Evolutionary conservation across 805 yeast species (phyloP).

Genomic region (Candida patagonica): DNA sequence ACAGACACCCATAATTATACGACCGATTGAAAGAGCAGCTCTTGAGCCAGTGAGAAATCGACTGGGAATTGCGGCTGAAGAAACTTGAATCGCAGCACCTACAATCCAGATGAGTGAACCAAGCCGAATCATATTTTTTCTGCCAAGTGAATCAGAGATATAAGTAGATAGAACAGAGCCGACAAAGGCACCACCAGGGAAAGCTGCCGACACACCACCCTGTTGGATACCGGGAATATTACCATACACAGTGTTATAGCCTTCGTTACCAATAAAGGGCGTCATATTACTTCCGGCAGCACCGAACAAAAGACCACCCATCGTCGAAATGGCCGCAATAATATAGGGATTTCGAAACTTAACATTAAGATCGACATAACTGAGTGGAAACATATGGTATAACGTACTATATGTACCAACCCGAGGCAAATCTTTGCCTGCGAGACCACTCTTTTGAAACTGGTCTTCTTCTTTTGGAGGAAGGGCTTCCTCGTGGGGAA

Average conservation of each 20-base stretch:
- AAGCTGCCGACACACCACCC: conserved; percentile 86
- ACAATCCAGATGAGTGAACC: conserved; percentile 72
- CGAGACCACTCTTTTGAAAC: too few relatives aligned
- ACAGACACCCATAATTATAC: conserved; percentile 53
- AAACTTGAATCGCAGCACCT: conserved; percentile 80
- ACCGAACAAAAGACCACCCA: conserved; percentile 67
- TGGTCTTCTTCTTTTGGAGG: too few relatives aligned
- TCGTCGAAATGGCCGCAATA: conserved; percentile 45
- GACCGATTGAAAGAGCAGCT: conserved; percentile 42
- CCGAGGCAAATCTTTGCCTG: too few relatives aligned
- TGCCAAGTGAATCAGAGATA: conserved; percentile 72
- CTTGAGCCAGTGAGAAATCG: conserved; percentile 35
- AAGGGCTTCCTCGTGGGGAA: too few relatives aligned
- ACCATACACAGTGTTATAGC: conserved; percentile 43
- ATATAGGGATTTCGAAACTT: conserved; percentile 52
- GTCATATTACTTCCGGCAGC: conserved; percentile 71
- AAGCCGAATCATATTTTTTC: conserved; percentile 71
- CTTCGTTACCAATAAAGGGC: conserved; percentile 44
- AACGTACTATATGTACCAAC: too few relatives aligned
- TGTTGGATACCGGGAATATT: conserved; percentile 52
- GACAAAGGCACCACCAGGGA: conserved; percentile 84
- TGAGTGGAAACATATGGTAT: too few relatives aligned
- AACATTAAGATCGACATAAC: too few relatives aligned
- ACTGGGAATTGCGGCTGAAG: too few relatives aligned
- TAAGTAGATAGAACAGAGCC: conserved; percentile 77